phyloP scores from a whole-genome alignment of 768 basidiomycete genomes.

The Coprinopsis marcescibilis region DNA sequence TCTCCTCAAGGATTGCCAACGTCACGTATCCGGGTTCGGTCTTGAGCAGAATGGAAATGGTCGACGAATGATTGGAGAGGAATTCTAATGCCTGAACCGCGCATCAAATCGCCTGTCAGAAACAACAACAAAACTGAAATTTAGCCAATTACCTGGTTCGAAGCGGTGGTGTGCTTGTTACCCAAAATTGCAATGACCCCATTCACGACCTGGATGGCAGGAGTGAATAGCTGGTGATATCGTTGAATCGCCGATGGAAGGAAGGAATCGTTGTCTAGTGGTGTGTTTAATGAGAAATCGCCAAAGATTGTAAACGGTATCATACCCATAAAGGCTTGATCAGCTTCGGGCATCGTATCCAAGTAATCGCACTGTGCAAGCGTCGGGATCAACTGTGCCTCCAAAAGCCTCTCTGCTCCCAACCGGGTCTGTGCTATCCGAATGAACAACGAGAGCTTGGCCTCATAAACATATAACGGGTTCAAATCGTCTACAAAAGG shows the following conservation, averaged over 20 bases:
- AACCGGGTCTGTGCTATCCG: conserved; percentile 76
- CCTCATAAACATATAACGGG: conserved; percentile 88
- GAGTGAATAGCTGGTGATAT: conserved; percentile 88
- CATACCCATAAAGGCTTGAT: conserved; percentile 75
- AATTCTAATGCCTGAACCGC: conserved; percentile 66
- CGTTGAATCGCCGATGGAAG: conserved; percentile 82
- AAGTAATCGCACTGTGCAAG: conserved; percentile 85
- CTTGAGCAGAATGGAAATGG: conserved; percentile 76
- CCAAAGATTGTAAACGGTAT: neutral
- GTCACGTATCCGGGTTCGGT: conserved; percentile 61
- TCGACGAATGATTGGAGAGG: conserved; percentile 75
- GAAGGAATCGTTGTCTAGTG: conserved; percentile 76
- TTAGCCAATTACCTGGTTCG: conserved; percentile 52
- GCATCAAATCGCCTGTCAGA: neutral
- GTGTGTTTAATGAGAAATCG: neutral
- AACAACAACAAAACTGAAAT: neutral
- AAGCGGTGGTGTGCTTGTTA: conserved; percentile 55
- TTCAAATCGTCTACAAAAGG: conserved; percentile 71
- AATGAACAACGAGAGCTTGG: conserved; percentile 87
- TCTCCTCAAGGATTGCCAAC: conserved; percentile 67
- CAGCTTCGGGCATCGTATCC: conserved; percentile 77
- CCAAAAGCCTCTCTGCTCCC: conserved; percentile 82
- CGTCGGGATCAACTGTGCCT: conserved; percentile 66
- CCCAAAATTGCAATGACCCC: conserved; percentile 77
- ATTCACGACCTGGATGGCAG: conserved; percentile 75